Conservation (phyloP, 2,329 filamentous ascomycete species). For the Pseudogymnoascus sp. region DNA sequence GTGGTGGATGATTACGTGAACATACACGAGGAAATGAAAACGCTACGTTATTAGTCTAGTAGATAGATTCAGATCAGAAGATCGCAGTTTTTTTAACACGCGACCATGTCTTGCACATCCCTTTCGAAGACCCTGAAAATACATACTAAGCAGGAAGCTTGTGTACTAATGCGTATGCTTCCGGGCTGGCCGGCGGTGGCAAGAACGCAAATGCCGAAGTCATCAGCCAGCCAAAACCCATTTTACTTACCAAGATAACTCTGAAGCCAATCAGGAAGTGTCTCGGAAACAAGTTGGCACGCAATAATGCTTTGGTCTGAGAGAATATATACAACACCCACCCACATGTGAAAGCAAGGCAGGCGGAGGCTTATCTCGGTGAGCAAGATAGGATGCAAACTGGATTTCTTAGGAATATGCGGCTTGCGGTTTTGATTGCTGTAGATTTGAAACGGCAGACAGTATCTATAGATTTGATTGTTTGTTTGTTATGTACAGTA, state of each 20-base stretch:
- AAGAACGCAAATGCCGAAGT: background rate
- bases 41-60: conserved; percentile 2
- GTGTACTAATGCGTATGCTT: background rate
- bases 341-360: background rate
- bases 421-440: background rate
- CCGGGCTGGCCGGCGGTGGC: background rate
- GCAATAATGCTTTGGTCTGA: background rate
- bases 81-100: background rate
- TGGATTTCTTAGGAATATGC: background rate
- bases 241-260: background rate
- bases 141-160: background rate
- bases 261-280: background rate
- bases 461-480: background rate
- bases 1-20: background rate
- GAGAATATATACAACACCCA: background rate
- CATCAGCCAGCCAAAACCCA: background rate
- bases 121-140: background rate
- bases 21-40: conserved; percentile 2
- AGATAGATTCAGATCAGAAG: conserved; percentile 4
- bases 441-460: background rate
- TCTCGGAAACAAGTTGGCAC: background rate
- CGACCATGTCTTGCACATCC: conserved; percentile 2
- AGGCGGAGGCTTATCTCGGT: conserved; percentile 1
- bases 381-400: background rate
- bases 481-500: background rate